Percentiles rank a stretch among this genome's conserved stretches.
These are phyloP conservation scores for Parasarocladium wereldwijsianum DNA, from an alignment of 2,329 filamentous ascomycete species.

Conservation along the genomic window DNA sequence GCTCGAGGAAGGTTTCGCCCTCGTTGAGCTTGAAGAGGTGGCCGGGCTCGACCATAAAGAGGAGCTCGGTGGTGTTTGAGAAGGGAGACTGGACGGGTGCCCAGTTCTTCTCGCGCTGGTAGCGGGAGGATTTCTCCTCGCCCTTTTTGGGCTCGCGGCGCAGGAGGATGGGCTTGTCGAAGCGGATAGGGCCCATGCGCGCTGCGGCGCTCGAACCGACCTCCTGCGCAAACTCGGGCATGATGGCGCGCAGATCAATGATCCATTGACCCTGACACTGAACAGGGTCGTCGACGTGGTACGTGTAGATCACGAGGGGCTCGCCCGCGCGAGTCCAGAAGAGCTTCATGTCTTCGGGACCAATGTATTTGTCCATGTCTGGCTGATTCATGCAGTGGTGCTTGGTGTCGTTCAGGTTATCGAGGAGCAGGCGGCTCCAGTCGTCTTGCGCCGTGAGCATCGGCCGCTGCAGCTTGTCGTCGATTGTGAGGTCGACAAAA, in stretches of 20 bases:
- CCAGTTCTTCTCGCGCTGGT: conserved; percentile 6
- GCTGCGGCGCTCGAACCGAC: background rate
- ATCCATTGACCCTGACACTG: conserved; percentile 5
- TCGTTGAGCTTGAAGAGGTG: conserved; percentile 2
- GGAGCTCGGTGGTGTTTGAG: background rate
- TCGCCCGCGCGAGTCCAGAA: conserved; percentile 3
- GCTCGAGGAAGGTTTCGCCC: background rate
- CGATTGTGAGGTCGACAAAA: conserved; percentile 3
- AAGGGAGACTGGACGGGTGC: conserved; percentile 4
- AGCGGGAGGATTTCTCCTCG: conserved; percentile 1
- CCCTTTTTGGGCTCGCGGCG: conserved; percentile 1
- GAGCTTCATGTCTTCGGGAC: conserved; percentile 6
- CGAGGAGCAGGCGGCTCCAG: conserved; percentile 2
- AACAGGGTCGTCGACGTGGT: conserved; percentile 3
- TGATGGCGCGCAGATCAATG: conserved; percentile 3
- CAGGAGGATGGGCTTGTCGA: conserved; percentile 2
- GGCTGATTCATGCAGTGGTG: conserved; percentile 5
- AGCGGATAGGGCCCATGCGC: conserved; percentile 1
- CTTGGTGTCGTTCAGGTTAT: conserved; percentile 2
- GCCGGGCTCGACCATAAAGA: conserved; percentile 5
- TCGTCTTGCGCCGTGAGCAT: conserved; percentile 1
- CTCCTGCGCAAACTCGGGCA: conserved; percentile 2
- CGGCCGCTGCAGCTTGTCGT: background rate
- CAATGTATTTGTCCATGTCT: conserved; percentile 6
- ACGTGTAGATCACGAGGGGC: conserved; percentile 5